Conservation (phyloP, 345 rosid species). For the Eucalyptus regnans region DNA sequence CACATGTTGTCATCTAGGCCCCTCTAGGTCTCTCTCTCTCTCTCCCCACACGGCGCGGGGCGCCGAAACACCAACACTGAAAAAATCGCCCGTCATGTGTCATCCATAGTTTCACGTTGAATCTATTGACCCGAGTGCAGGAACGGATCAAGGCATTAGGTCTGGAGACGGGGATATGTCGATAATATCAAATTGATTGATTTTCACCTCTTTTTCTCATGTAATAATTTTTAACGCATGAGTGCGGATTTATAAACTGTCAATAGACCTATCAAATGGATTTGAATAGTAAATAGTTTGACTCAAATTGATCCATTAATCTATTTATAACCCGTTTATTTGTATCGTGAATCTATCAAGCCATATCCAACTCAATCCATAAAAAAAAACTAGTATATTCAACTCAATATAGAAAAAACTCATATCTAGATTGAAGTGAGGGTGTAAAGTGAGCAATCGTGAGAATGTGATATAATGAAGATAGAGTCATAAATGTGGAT, state of each 20-base stretch:
- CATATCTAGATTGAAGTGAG: no score
- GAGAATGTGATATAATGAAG: no score
- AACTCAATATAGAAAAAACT: no score
- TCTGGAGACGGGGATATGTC: neutral
- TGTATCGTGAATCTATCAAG: rapidly evolving
- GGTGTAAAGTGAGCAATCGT: no score
- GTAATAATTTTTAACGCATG: neutral
- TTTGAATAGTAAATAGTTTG: no score
- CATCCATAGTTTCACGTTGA: neutral
- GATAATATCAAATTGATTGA: neutral
- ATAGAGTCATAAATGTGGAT: no score
- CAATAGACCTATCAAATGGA: no score
- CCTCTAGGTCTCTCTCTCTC: neutral
- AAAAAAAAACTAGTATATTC: no score
- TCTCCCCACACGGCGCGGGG: neutral
- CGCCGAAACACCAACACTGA: no score
- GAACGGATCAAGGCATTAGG: neutral
- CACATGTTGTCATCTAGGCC: neutral
- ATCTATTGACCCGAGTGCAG: neutral
- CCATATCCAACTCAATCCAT: no score
- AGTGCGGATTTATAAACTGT: neutral
- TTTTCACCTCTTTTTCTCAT: neutral
- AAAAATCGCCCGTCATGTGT: neutral
- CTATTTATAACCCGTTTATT: no score
- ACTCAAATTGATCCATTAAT: no score